Percentiles rank a stretch among this genome's conserved stretches.
phyloP scores from a whole-genome alignment of 352 stramenopile genomes.

The Phytophthora sp. region DNA sequence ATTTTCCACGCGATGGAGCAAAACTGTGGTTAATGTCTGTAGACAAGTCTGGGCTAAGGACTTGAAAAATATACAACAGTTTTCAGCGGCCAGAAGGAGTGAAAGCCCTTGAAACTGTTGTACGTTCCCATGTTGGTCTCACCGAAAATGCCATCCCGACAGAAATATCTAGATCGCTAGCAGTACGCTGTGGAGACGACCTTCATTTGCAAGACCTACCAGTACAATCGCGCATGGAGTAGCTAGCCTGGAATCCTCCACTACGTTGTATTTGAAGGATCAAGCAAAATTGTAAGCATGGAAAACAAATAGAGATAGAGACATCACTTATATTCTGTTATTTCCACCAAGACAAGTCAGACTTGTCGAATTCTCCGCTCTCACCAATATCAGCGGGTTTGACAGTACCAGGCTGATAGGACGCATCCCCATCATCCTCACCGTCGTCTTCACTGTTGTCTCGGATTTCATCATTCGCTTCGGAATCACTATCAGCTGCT shows the following conservation, averaged over 20 bases:
- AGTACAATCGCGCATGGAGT: no score
- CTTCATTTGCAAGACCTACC: no score
- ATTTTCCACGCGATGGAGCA: background rate
- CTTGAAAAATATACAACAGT: no score
- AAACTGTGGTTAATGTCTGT: constrained; percentile 11
- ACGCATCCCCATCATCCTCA: background rate
- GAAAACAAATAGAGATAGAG: no score
- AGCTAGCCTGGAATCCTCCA: no score
- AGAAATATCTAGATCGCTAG: no score
- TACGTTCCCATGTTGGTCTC: background rate
- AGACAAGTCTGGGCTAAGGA: no score
- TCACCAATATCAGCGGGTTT: constrained; percentile 6
- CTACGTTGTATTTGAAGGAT: no score
- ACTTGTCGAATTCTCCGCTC: constrained; percentile 17
- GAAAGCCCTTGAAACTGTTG: constrained; percentile 13
- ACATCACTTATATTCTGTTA: no score
- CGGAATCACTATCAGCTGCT: background rate
- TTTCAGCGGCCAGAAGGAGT: no score
- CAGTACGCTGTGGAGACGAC: no score
- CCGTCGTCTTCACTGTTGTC: constrained; percentile 2
- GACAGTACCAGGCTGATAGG: constrained; percentile 13
- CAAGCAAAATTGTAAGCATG: background rate
- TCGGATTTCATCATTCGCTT: background rate
- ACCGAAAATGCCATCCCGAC: no score
- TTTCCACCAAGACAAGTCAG: constrained; percentile 17